These are phyloP conservation scores for Pseudozyma thailandica DNA, from an alignment of 1,284 basidiomycete species.

Conservation along the genomic window DNA sequence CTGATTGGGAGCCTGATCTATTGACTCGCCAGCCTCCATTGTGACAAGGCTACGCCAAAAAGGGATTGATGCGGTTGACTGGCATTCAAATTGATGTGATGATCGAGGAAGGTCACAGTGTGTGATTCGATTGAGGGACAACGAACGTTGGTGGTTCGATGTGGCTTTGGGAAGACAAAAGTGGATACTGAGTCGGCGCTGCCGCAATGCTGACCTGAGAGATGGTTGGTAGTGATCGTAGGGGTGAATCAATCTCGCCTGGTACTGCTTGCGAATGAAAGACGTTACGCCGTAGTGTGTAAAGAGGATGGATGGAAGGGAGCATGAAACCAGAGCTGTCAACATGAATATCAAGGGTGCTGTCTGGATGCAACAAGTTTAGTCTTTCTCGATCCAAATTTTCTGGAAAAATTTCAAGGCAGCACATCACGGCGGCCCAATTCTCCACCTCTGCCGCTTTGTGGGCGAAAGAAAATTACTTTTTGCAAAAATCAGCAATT, in stretches of 20 bases:
- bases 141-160: too few relatives aligned
- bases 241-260: background rate
- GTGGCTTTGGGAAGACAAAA: background rate
- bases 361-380: constrained; percentile 2
- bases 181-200: too few relatives aligned
- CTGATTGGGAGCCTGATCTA: constrained; percentile 26
- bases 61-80: background rate
- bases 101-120: background rate
- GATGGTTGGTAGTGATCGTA: too few relatives aligned
- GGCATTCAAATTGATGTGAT: background rate
- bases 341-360: constrained; percentile 1
- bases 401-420: constrained; percentile 24
- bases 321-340: background rate
- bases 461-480: background rate
- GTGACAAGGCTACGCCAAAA: constrained; percentile 11
- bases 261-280: background rate
- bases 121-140: background rate
- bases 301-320: background rate
- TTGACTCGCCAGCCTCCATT: constrained; percentile 52
- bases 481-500: background rate
- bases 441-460: background rate
- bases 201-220: too few relatives aligned
- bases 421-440: constrained; percentile 18
- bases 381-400: constrained; percentile 11
- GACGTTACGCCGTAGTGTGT: background rate